Percentiles rank a stretch among this genome's conserved stretches.
Conservation (phyloP, 192 early-diverging fungal species). For the Rhizophagus prolifer region DNA sequence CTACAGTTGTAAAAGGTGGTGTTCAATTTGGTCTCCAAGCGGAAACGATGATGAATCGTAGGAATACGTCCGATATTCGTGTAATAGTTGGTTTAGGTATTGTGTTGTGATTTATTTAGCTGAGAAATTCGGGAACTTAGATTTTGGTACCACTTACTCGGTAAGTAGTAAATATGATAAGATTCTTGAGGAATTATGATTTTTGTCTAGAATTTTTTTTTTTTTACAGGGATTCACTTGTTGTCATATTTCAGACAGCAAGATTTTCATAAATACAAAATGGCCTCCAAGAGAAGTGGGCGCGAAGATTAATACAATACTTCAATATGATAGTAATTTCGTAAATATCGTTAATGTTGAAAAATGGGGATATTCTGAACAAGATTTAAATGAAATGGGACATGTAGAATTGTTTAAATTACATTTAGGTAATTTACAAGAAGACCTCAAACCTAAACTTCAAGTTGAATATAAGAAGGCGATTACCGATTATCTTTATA, state of each 20-base stretch:
- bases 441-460: not conserved
- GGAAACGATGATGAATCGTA: not conserved
- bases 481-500: constrained; percentile 1
- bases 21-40: not conserved
- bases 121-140: not conserved
- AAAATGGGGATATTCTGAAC: not conserved
- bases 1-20: not conserved
- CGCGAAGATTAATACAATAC: not conserved
- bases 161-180: not conserved
- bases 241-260: not conserved
- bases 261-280: not conserved
- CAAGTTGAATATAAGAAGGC: constrained; percentile 5
- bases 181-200: too few relatives aligned
- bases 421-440: not conserved
- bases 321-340: not conserved
- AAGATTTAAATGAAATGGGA: not conserved
- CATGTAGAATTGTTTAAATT: not conserved
- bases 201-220: not conserved
- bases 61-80: not conserved
- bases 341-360: not conserved
- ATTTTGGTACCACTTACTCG: constrained; percentile 7
- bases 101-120: not conserved
- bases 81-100: not conserved
- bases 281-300: not conserved
- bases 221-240: not conserved